Conservation (phyloP, 1,139 yeast species). For the Protomyces inouyei region DNA sequence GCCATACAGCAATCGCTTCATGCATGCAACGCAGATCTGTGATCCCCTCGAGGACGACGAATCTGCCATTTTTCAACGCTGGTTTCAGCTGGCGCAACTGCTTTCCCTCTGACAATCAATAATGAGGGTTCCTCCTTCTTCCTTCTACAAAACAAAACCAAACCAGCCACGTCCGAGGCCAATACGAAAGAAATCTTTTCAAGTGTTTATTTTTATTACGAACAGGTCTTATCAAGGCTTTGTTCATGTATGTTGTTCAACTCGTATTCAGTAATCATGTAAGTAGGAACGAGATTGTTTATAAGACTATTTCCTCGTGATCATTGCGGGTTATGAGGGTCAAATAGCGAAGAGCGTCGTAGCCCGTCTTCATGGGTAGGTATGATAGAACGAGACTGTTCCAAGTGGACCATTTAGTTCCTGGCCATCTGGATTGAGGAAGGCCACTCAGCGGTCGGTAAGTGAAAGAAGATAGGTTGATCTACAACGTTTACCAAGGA, state of each 20-base stretch:
- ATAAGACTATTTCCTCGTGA: neutral
- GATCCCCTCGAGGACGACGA: neutral
- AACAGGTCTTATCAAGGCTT: neutral
- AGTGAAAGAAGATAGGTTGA: too few species aligned
- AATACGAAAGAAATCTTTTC: neutral
- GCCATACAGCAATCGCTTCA: neutral
- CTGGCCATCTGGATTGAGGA: too few species aligned
- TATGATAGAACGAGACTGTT: neutral
- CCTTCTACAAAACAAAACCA: too few species aligned
- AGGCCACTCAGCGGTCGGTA: too few species aligned
- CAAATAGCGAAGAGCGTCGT: neutral
- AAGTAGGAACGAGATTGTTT: neutral
- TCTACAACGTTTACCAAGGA: too few species aligned
- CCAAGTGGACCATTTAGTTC: too few species aligned
- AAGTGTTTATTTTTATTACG: neutral
- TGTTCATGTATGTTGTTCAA: neutral
- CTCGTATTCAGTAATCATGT: neutral
- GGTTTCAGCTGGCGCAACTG: neutral
- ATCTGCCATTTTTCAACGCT: neutral
- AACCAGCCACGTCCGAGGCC: too few species aligned
- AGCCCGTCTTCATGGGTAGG: neutral
- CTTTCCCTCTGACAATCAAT: neutral
- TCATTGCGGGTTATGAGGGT: neutral
- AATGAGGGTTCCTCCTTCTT: neutral
- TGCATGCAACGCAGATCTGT: neutral